Base-by-base conservation (phyloP, 2,329 filamentous ascomycete species). In the Xylariales sp. region DNA sequence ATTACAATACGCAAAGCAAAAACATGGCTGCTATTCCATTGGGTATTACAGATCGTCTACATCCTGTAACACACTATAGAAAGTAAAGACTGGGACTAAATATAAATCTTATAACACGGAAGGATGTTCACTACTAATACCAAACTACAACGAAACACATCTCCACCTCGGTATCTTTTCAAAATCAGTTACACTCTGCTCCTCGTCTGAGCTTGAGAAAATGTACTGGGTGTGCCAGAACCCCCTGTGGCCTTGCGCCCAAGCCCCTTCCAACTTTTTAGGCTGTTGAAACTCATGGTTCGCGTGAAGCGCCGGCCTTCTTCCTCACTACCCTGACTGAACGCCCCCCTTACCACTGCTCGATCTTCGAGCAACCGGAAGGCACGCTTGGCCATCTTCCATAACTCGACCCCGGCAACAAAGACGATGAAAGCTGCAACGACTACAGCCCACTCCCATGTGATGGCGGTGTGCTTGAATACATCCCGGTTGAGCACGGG, bases 381-480 rank as follows among this genome's bases (percentile, higher is more conserved):
- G 30, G 55, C 52, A 6, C 78, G 62, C 66, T 81, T 82, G 17
- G 41, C 61, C 56, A 65, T 76, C 56, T 82, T 81, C 75, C 76
- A 82, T 7, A 54, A 45, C 57, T 82, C 78, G 3, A 77, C 64
- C 21, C 77, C 77, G 0, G 60, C 52, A 46, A 82, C 77, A 64
- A 81, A 82, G 17, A 81, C 50, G 1, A 64, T 53, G 0, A 72
- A 63, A 5, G 61, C 66, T 32, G 77, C 55, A 41, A 81, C 74
- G 4, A 80, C 74, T 28, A 83, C 70, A 5, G 55, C 74, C 78
- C 77, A 83, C 54, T 81, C 78, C 78, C 77, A 82, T 20, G 60
- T 65, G 40, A 83, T 81, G 6, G 69, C 73, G 20, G 63, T 65
- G 53, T 82, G 78, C 57, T 77, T 75, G 62, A 81, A 81, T 6